Conservation (phyloP, 2,329 filamentous ascomycete genomes). For the Tolypocladium tundrense region DNA sequence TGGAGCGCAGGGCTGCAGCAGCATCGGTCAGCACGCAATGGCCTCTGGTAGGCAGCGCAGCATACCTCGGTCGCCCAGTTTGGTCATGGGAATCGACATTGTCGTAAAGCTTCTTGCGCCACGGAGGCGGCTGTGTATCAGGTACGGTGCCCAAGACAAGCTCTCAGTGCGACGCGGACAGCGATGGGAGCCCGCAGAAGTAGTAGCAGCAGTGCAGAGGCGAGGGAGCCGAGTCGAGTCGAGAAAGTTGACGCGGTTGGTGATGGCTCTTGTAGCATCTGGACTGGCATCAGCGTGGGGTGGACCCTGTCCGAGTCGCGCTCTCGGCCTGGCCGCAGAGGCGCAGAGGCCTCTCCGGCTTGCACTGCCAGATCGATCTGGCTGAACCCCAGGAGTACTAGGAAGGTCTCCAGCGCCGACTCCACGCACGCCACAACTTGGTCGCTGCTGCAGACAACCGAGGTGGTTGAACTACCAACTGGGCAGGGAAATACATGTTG, state of each 20-base stretch:
- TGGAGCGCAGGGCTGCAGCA: conserved; percentile 62
- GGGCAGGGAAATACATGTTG: background rate
- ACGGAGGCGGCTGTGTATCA: background rate
- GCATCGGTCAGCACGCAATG: background rate
- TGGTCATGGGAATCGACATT: conserved; percentile 28
- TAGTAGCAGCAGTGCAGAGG: background rate
- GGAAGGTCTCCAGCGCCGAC: background rate
- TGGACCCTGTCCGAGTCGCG: background rate
- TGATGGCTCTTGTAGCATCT: background rate
- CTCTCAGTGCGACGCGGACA: background rate
- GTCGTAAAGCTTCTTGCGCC: background rate
- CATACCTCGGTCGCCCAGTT: conserved; percentile 30
- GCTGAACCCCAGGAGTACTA: background rate
- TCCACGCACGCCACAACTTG: background rate
- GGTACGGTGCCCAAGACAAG: background rate
- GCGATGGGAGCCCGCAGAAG: background rate
- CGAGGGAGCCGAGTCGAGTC: background rate
- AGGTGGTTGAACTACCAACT: background rate
- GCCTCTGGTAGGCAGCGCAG: background rate
- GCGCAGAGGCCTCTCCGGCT: background rate
- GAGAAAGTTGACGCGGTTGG: background rate
- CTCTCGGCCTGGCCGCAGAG: background rate
- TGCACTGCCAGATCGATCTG: background rate
- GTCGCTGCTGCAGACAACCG: background rate
- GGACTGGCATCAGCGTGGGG: background rate